Conservation (phyloP, 768 basidiomycete species). For the Pleurotus giganteus region DNA sequence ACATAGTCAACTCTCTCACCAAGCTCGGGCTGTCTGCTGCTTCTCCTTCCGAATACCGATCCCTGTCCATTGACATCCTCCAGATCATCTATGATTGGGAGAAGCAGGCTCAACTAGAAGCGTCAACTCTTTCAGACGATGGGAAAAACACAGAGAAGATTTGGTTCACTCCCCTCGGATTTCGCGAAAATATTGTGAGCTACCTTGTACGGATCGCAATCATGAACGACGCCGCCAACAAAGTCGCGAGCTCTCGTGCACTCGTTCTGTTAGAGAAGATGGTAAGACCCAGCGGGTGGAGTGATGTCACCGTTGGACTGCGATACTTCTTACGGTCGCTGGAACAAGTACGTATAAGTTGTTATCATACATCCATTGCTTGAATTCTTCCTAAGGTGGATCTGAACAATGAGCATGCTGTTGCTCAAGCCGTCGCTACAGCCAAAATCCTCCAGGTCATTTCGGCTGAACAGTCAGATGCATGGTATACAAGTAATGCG, state of each 20-base stretch:
- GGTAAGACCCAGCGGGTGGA: constrained; percentile 83
- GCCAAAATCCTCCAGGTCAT: constrained; percentile 90
- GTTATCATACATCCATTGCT: constrained; percentile 6
- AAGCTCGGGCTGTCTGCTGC: constrained; percentile 81
- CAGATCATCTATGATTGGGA: constrained; percentile 97
- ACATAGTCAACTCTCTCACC: constrained; percentile 86
- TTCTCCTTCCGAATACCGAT: constrained; percentile 76
- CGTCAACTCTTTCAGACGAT: constrained; percentile 15
- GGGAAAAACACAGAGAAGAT: constrained; percentile 25
- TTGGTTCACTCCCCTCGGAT: constrained; percentile 77
- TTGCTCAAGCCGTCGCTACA: constrained; percentile 71
- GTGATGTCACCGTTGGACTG: constrained; percentile 87
- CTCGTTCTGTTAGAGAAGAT: constrained; percentile 71
- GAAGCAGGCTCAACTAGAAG: constrained; percentile 46
- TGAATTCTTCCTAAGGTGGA: constrained; percentile 52
- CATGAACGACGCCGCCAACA: constrained; percentile 49
- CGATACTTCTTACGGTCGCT: constrained; percentile 86
- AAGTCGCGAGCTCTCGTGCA: constrained; percentile 58
- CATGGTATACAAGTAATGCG: constrained; percentile 78
- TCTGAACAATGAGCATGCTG: constrained; percentile 58
- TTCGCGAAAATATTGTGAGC: constrained; percentile 91
- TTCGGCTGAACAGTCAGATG: constrained; percentile 74
- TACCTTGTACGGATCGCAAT: constrained; percentile 92
- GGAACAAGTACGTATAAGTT: constrained; percentile 57
- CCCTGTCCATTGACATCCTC: constrained; percentile 84